Percentiles rank a stretch among this genome's conserved stretches.
Conservation (phyloP, 768 basidiomycete species). For the Suillus subaureus region DNA sequence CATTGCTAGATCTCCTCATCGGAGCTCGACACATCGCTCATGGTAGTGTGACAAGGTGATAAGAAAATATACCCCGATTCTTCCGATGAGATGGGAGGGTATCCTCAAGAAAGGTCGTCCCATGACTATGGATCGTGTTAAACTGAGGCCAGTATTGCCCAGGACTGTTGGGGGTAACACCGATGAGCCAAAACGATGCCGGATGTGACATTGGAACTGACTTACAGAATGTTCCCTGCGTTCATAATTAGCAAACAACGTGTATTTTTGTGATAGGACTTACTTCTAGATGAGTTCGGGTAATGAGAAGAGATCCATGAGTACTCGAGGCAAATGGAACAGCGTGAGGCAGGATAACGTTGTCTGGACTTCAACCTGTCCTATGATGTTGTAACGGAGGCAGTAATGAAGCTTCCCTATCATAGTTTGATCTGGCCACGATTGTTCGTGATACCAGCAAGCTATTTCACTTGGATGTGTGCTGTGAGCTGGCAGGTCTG, state of each 20-base stretch:
- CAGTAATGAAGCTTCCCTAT: conserved; percentile 22
- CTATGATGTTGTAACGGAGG: conserved; percentile 15
- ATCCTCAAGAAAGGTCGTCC: conserved; percentile 10
- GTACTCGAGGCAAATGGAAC: conserved; percentile 26
- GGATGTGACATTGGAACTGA: not conserved
- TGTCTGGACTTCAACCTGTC: conserved; percentile 28
- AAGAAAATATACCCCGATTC: conserved; percentile 27
- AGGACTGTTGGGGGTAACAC: conserved; percentile 18
- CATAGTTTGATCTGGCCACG: not conserved
- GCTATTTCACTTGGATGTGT: not conserved
- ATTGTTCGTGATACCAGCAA: not conserved
- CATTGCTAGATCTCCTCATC: conserved; percentile 34
- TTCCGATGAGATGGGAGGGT: conserved; percentile 19
- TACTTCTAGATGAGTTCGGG: conserved; percentile 27
- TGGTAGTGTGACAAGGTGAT: conserved; percentile 36
- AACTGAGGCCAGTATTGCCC: conserved; percentile 27
- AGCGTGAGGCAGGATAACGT: conserved; percentile 19
- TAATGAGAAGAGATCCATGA: conserved; percentile 30
- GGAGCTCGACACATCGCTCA: conserved; percentile 19
- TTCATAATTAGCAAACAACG: conserved; percentile 4
- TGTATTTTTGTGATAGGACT: not conserved
- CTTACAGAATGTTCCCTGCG: conserved; percentile 30
- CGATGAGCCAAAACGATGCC: not conserved
- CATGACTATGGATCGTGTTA: not conserved
- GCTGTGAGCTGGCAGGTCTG: not conserved